Conservation (phyloP, 1,139 yeast genomes). For the Magnusiomyces ingens region DNA sequence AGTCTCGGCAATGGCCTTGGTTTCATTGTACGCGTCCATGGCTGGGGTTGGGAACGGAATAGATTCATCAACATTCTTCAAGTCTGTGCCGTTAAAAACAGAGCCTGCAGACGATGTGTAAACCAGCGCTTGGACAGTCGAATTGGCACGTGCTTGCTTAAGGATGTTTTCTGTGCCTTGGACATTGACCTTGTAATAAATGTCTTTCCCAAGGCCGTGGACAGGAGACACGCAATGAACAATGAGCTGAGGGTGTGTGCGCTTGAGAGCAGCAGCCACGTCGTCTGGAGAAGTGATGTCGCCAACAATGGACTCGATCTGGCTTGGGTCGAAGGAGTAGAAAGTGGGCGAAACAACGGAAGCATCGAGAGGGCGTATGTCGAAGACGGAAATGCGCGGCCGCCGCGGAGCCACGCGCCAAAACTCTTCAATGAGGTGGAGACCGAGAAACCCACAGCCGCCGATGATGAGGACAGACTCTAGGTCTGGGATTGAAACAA, state of each 20-base stretch:
- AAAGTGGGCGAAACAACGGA: slow-evolving; percentile 61
- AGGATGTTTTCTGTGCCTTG: slow-evolving; percentile 77
- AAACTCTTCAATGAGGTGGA: slow-evolving; percentile 84
- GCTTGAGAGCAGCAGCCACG: slow-evolving; percentile 54
- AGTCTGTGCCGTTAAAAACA: slow-evolving; percentile 86
- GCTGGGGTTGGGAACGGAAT: slow-evolving; percentile 89
- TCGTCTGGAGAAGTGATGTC: slow-evolving; percentile 75
- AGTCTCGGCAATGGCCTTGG: slow-evolving; percentile 87
- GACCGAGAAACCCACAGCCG: slow-evolving; percentile 92
- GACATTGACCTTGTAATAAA: slow-evolving; percentile 86
- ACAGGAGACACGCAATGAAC: slow-evolving; percentile 97
- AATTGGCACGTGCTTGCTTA: slow-evolving; percentile 48
- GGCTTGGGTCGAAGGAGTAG: slow-evolving; percentile 60
- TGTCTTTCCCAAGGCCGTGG: slow-evolving; percentile 73
- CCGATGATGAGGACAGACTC: slow-evolving; percentile 78
- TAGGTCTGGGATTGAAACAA: slow-evolving; percentile 15
- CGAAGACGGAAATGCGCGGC: slow-evolving; percentile 78
- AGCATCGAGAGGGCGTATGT: slow-evolving; percentile 61
- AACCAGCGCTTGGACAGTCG: slow-evolving; percentile 57
- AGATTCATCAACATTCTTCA: slow-evolving; percentile 84
- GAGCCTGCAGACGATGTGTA: slow-evolving; percentile 98
- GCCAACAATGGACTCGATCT: slow-evolving; percentile 63
- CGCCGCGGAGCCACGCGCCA: slow-evolving; percentile 48
- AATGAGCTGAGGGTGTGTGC: slow-evolving; percentile 61
- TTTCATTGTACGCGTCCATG: slow-evolving; percentile 95